Conservation (phyloP, 176 grass and related monocot genomes). For the Zoysia japonica region DNA sequence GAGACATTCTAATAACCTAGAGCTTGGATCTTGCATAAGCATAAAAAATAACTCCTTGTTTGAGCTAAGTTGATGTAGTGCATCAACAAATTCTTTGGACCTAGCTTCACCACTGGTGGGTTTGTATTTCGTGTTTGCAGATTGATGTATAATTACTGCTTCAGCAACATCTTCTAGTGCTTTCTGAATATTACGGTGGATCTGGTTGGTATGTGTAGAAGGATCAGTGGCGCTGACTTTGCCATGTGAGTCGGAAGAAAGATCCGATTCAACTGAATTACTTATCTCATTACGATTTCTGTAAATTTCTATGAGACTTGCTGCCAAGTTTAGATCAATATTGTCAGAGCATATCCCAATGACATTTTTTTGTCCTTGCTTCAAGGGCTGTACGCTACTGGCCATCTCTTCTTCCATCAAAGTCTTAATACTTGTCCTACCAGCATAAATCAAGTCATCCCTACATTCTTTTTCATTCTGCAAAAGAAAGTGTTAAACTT, state of each 20-base stretch:
- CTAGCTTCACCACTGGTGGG: conserved; percentile 34
- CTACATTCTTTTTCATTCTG: conserved; percentile 47
- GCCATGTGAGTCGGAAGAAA: conserved; percentile 24
- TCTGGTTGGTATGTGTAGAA: conserved; percentile 29
- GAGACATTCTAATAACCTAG: conserved; percentile 56
- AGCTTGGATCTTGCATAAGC: conserved; percentile 75
- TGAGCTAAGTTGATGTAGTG: conserved; percentile 57
- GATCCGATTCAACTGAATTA: conserved; percentile 26
- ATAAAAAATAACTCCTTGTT: conserved; percentile 66
- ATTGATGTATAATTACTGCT: conserved; percentile 61
- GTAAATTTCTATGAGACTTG: conserved; percentile 63
- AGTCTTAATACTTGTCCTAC: conserved; percentile 79
- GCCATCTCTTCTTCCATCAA: conserved; percentile 93
- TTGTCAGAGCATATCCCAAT: conserved; percentile 42
- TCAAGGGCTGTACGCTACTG: conserved; percentile 48
- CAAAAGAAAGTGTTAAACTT: conserved; percentile 21
- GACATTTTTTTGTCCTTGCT: conserved; percentile 46
- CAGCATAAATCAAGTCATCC: conserved; percentile 28
- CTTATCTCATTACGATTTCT: conserved; percentile 43
- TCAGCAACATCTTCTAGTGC: conserved; percentile 67
- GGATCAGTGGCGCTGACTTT: conserved; percentile 37
- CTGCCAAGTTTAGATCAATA: conserved; percentile 63
- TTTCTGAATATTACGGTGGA: conserved; percentile 54
- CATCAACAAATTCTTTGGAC: conserved; percentile 60
- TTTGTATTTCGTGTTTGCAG: conserved; percentile 38